These are phyloP conservation scores for Macrolepiota fuliginosa DNA, from an alignment of 768 basidiomycete genomes.

Conservation along the genomic window DNA sequence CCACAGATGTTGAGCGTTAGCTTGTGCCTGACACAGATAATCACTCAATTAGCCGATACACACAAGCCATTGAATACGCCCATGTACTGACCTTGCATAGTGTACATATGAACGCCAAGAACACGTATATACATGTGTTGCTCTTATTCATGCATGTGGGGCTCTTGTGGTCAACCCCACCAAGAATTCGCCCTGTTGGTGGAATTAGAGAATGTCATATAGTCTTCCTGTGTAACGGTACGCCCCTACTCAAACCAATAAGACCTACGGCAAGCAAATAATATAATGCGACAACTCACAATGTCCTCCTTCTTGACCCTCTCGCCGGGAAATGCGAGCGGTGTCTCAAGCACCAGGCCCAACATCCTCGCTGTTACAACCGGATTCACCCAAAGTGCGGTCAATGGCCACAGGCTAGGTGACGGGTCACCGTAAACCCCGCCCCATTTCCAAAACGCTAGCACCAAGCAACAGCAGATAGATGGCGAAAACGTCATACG, in stretches of 20 bases:
- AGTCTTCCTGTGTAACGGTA: constrained; percentile 71
- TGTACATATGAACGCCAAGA: constrained; percentile 66
- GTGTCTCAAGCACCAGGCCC: constrained; percentile 54
- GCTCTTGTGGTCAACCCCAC: constrained; percentile 40
- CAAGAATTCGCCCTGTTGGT: constrained; percentile 48
- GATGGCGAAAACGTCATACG: constrained; percentile 62
- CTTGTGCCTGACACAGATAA: constrained; percentile 41
- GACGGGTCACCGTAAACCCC: constrained; percentile 39
- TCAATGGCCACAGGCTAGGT: constrained; percentile 28
- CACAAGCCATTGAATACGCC: neutral
- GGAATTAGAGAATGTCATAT: constrained; percentile 49
- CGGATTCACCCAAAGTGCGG: constrained; percentile 40
- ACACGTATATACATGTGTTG: constrained; percentile 76
- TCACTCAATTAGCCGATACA: neutral
- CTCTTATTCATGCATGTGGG: constrained; percentile 30
- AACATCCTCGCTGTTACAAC: constrained; percentile 41
- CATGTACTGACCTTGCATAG: constrained; percentile 43
- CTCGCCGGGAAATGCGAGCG: constrained; percentile 59
- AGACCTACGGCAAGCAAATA: neutral
- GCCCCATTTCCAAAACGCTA: constrained; percentile 48
- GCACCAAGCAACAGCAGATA: constrained; percentile 48
- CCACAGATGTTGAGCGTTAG: constrained; percentile 78
- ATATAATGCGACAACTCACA: constrained; percentile 42
- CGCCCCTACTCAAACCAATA: constrained; percentile 36
- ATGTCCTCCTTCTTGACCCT: constrained; percentile 53